Percentiles rank a stretch among this genome's conserved stretches.
Evolutionary conservation across 2,329 filamentous ascomycete species (phyloP).

Genomic region (Aureobasidium vineae): DNA sequence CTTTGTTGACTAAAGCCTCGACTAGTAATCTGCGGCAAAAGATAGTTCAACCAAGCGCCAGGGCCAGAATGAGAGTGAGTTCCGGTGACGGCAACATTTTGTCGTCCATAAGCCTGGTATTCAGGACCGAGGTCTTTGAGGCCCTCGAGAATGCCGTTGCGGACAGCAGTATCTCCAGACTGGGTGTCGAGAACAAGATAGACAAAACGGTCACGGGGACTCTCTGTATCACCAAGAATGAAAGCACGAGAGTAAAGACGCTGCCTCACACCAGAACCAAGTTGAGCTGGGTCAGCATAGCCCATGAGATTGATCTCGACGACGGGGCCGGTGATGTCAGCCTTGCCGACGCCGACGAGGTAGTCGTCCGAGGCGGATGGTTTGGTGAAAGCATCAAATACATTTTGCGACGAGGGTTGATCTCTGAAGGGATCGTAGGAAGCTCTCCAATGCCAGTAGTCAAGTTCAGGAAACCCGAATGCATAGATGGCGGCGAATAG

Average conservation of each 20-base stretch:
- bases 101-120: slow-evolving; percentile 71
- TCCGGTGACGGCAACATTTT: slow-evolving; percentile 85
- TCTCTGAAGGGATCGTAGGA: slow-evolving; percentile 8
- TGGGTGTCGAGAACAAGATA: slow-evolving; percentile 87
- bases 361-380: slow-evolving; percentile 49
- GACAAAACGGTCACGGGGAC: slow-evolving; percentile 70
- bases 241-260: slow-evolving; percentile 87
- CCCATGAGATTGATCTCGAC: slow-evolving; percentile 91
- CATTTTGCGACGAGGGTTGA: not conserved
- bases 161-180: slow-evolving; percentile 83
- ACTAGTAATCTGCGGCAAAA: slow-evolving; percentile 86
- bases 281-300: slow-evolving; percentile 81
- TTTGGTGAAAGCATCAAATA: not conserved
- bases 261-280: slow-evolving; percentile 81
- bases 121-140: slow-evolving; percentile 66
- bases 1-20: slow-evolving; percentile 83
- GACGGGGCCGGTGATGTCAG: slow-evolving; percentile 74
- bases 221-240: slow-evolving; percentile 69
- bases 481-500: slow-evolving; percentile 39
- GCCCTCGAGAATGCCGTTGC: slow-evolving; percentile 80
- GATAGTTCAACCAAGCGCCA: slow-evolving; percentile 90
- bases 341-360: slow-evolving; percentile 67
- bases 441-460: slow-evolving; percentile 40
- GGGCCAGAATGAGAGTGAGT: slow-evolving; percentile 93
- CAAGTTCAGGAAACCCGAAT: slow-evolving; percentile 39